Base-by-base conservation (phyloP, 805 yeast genomes). In the Priceomyces castillae region DNA sequence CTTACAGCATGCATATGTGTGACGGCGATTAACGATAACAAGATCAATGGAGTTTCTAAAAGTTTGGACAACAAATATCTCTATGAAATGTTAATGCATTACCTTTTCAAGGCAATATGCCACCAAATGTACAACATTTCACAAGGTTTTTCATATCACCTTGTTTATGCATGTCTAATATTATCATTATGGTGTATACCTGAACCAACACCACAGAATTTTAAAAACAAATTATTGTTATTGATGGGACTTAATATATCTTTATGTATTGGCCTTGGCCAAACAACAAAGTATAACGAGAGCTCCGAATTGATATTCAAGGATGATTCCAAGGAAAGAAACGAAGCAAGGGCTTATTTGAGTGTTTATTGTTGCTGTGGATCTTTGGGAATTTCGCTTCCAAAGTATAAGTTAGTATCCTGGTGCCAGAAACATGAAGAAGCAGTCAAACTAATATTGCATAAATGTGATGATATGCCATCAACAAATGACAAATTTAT, bases 111-210 rank as follows among this genome's bases (percentile, higher is more conserved):
- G 11, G 67, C 65, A 46, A 50, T 78, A 26, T 73, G 80, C 0
- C 66, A 73, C 40, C 62, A 64, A 25, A 70, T 76, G 3, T 69
- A 67, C 31, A 62, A 74, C 12, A 67, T 58, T 37, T 57, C 76
- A 7, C 71, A 74, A 18, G 74, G 68, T 41, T 67, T 77, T 40
- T 60, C 74, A 2, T 66, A 62, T 36, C 66, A 62, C 46, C 52
- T 72, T 37, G 69, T 77, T 17, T 71, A 69, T 41, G 61, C 70
- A 1, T 75, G 74, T 47, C 51, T 76, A 43, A 63, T 74, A 1
- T 53, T 77, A 9, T 74, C 80, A 4, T 51, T 74, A 5, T 78
- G 83, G 83, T 71, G 75, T 39, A 63, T 77, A 3, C 81, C 82
- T 1, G 79, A 81, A 5, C 62, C 67, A 28, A 69, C 67, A 49